Percentiles rank a stretch among this genome's conserved stretches.
Conservation (phyloP, 148 eudicot species). For the Rhododendron williamsianum region DNA sequence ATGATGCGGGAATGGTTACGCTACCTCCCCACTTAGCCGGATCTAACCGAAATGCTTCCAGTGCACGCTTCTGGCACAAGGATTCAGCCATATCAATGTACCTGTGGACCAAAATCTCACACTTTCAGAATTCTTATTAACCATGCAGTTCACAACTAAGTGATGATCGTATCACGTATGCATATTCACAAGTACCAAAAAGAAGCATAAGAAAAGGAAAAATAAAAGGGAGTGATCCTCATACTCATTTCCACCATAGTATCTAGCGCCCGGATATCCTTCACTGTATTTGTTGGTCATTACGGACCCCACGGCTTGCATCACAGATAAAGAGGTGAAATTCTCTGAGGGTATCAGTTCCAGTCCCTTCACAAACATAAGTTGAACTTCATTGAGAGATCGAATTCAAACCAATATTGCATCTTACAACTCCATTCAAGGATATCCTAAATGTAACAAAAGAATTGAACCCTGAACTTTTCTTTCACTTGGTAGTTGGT, state of each 20-base stretch:
- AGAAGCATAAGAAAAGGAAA: background rate
- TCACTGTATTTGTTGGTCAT: conserved; percentile 99
- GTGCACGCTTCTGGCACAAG: conserved; percentile 92
- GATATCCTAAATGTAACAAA: background rate
- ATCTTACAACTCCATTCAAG: background rate
- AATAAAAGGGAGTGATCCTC: conserved; percentile 18
- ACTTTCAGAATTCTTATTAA: conserved; percentile 1
- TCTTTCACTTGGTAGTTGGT: background rate
- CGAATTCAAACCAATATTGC: background rate
- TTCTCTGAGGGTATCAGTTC: conserved; percentile 98
- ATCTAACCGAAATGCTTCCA: conserved; percentile 97
- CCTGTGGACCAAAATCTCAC: conserved; percentile 29
- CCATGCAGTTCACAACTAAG: background rate
- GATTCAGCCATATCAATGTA: conserved; percentile 97
- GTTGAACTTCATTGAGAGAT: background rate
- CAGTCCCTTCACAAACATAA: conserved; percentile 52
- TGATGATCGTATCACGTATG: background rate
- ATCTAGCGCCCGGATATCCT: conserved; percentile 99
- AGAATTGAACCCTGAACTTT: background rate
- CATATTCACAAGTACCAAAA: background rate
- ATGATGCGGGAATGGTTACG: background rate
- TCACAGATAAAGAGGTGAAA: conserved; percentile 90
- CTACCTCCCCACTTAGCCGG: conserved; percentile 99
- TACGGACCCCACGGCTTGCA: conserved; percentile 99
- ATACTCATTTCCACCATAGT: conserved; percentile 99